Conservation (phyloP, 495 filamentous ascomycete species). For the Hypoxylon perforatum region DNA sequence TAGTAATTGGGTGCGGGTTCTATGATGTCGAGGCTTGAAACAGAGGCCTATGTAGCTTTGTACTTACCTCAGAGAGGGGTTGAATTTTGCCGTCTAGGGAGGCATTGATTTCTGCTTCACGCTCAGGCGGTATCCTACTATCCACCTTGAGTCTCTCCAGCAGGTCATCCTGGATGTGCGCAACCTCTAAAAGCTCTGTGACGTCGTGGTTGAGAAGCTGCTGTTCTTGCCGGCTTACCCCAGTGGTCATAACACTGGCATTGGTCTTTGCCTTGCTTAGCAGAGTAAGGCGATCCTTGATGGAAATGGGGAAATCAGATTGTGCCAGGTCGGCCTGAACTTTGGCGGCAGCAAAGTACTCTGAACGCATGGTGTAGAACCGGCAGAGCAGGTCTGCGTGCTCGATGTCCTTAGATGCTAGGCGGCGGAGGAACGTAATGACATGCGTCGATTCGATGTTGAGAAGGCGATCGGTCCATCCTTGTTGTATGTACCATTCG, state of each 20-base stretch:
- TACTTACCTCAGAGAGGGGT: slow-evolving; percentile 76
- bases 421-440: slow-evolving; percentile 83
- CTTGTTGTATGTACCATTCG: slow-evolving; percentile 91
- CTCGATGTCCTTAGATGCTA: slow-evolving; percentile 70
- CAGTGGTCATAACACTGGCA: slow-evolving; percentile 77
- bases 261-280: slow-evolving; percentile 89
- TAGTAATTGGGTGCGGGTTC: slow-evolving; percentile 13
- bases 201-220: slow-evolving; percentile 84
- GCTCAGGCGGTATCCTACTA: slow-evolving; percentile 68
- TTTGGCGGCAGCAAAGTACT: slow-evolving; percentile 84
- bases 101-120: slow-evolving; percentile 67
- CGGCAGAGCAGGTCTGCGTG: slow-evolving; percentile 94
- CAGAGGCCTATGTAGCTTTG: background rate
- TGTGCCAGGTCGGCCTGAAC: slow-evolving; percentile 87
- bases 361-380: slow-evolving; percentile 82
- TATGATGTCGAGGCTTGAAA: background rate
- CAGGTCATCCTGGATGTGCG: slow-evolving; percentile 93
- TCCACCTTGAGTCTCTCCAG: slow-evolving; percentile 83
- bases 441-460: slow-evolving; percentile 85
- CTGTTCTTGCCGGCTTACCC: slow-evolving; percentile 76
- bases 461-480: slow-evolving; percentile 84
- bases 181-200: slow-evolving; percentile 87
- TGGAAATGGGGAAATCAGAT: slow-evolving; percentile 76
- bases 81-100: slow-evolving; percentile 80
- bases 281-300: slow-evolving; percentile 87